Conservation (phyloP, 2,329 filamentous ascomycete species). For the Lojkania enalia region DNA sequence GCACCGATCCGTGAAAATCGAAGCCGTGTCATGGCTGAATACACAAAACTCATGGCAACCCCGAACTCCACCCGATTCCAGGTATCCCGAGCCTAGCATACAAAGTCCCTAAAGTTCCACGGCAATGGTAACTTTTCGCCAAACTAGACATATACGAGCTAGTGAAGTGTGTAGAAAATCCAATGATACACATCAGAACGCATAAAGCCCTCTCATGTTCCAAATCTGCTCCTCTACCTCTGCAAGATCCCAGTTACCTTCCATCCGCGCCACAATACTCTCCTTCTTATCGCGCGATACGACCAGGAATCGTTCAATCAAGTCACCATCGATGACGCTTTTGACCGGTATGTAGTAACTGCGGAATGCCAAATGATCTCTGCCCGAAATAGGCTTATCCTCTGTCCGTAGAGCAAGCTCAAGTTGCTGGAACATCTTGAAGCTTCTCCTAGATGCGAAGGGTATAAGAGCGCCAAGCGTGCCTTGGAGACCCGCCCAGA, state of each 20-base stretch:
- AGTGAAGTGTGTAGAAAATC: too few relatives aligned
- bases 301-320: conserved; percentile 88
- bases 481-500: conserved; percentile 94
- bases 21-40: too few relatives aligned
- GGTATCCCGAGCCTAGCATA: too few relatives aligned
- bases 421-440: conserved; percentile 95
- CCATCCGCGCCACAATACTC: conserved; percentile 90
- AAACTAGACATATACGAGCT: too few relatives aligned
- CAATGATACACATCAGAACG: conserved; percentile 36
- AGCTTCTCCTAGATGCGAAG: conserved; percentile 87
- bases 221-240: conserved; percentile 94
- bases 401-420: conserved; percentile 79
- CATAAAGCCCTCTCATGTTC: conserved; percentile 43
- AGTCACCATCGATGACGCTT: conserved; percentile 92
- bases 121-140: too few relatives aligned
- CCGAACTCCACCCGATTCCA: too few relatives aligned
- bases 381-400: conserved; percentile 83
- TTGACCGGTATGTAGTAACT: conserved; percentile 97
- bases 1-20: too few relatives aligned
- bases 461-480: conserved; percentile 93
- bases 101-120: too few relatives aligned
- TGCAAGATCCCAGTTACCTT: conserved; percentile 72
- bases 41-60: too few relatives aligned
- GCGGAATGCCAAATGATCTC: conserved; percentile 94
- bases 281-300: conserved; percentile 87